Base-by-base conservation (phyloP, 1,284 basidiomycete species). In the Caloboletus inedulis region DNA sequence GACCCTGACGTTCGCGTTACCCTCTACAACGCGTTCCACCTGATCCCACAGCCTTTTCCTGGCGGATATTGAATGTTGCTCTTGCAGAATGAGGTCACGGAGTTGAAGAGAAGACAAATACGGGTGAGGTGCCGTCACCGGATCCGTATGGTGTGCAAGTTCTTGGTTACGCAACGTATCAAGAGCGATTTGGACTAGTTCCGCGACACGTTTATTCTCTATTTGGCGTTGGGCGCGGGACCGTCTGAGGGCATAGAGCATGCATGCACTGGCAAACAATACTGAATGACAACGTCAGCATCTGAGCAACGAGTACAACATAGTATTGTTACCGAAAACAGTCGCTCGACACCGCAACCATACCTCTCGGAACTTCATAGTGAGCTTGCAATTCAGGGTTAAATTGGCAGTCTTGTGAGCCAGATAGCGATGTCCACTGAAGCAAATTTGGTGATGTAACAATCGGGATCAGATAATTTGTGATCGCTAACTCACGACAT, bases 1-100 rank as follows among this genome's bases (percentile, higher is more conserved):
- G 25, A 87, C 86, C 51, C 92, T 82, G 18, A 99, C 91, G 71
- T 99, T 99, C 18, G 93, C 84, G 72, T 99, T 99, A 50, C 84
- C 84, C 72, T 99, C 96, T 2, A 99, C 92, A 42, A 94, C 75
- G 44, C 79, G 82, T 66, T 91, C 89, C 39, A 99, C 97, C 53
- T 81, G 81, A 43, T 82, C 77, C 97, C 97, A 99, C 31, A 98
- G 64, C 33, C 82, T 76, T 53, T 82, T 80, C 43, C 94, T 81
- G 29, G 74, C 74, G 7, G 78, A 67, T 14, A 89, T 79, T 23
- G 87, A 87, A 64, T 91, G 89, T 54, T 92, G 87, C 47, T 89
- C 84, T 58, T 90, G 86, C 23, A 99, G 74, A 39, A 98, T 81
- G 40, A 91, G 77, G 72, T 99, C 96, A 41, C 97, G 87, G 33